Base-by-base conservation (phyloP, 305 asterid genomes). In the Fraxinus xanthoxyloides region DNA sequence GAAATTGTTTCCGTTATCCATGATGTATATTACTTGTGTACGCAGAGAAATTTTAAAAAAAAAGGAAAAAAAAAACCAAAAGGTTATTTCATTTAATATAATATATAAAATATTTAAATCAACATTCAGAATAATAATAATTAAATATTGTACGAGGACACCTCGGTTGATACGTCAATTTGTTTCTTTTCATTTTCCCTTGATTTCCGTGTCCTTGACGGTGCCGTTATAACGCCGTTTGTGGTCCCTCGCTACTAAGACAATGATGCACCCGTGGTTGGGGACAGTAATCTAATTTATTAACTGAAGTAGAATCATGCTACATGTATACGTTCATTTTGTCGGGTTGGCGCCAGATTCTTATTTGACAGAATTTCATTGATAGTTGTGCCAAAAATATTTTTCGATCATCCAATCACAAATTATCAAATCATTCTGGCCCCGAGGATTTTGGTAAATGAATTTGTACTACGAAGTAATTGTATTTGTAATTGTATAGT, bases 211-310 rank as follows among this genome's bases (percentile, higher is more conserved):
- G 75, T 28, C 32, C 10, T 40, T 70, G 8, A 31, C 77, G 80
- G 84, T 82, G 85, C 82, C 76, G 80, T 84, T 72, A 56, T 75
- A 74, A 70, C 84, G 77, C 35, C 73, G 73, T 65, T 13, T 5
- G 73, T 65, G 73, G 36, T 65, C 73, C 35, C 73, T 17, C 21
- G 2, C n/a, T 65, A 65, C 73, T 65, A 26, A 23, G 34, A 65
- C 1, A 24, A 65, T 65, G n/a, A 65, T 65, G 34, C 35, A 10
- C 73, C 36, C 21, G 73, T 65, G 32, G 35, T 65, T 65, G 73
- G 73, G 61, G 24, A 65, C 4, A 12, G 73, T 65, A 65, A 26
- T 65, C 73, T 26, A 1, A 24, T 9, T 63, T 63, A 17, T 17
- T 48, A 15, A 7, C 4, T 63, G 72, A 12, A 65, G 72, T 48